Base-by-base conservation (phyloP, 257 asterid species). In the Sherardia arvensis region DNA sequence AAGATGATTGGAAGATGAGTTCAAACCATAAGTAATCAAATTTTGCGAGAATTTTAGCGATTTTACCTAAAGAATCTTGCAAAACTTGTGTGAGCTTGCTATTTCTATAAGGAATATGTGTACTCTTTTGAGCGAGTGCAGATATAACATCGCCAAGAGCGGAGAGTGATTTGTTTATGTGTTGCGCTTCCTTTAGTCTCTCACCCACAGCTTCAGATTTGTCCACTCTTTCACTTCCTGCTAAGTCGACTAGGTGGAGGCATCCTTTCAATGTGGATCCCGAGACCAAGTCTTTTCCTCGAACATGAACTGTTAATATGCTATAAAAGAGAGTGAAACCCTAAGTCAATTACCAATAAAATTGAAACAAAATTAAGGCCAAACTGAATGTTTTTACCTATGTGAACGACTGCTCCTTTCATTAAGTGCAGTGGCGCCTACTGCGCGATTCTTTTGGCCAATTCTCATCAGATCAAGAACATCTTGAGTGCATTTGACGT, bases 61-160 rank as follows among this genome's bases (percentile, higher is more conserved):
- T 9, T 62, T 3, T 77, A 90, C 97, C 96, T 78, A 91, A 77
- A 45, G 97, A 91, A 71, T 88, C 96, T 78, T 91, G 97, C 53
- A 91, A 62, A 32, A 91, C 97, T 84, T 91, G 97, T 14, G 97
- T 91, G 12, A 91, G 87, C 78, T 91, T 91, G 93, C 96, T 91
- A 30, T 90, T 90, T 76, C 97, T 75, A 18, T 90, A 87, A 62
- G 97, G 97, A 66, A 90, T 81, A 62, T 90, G 97, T 49, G 90
- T 67, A 74, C 81, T 85, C 71, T 91, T 91, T 69, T 91, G 93
- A 61, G 97, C 97, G 38, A 91, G 88, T 66, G 97, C 87, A 71
- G 94, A 88, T 66, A 91, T 83, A 77, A 91, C 97, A 76, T 90
- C 97, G 65, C 97, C 96, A 22, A 90, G 84, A 21, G 97, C 97